Evolutionary conservation across 2,329 filamentous ascomycete genomes (phyloP).

Genomic region (Akanthomyces muscarius): DNA sequence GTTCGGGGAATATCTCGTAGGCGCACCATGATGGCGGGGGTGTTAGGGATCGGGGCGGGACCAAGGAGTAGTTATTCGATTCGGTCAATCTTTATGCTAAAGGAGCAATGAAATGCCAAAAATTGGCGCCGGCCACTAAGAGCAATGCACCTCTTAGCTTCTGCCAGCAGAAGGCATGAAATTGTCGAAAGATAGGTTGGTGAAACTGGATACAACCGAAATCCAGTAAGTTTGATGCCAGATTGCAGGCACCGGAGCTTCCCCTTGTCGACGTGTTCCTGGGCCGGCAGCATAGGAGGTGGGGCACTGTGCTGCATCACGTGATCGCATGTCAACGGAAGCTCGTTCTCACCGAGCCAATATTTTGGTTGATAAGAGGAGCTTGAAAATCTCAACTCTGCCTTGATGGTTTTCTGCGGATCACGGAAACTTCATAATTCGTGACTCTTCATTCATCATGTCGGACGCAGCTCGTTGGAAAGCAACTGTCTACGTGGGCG

Average conservation of each 20-base stretch:
- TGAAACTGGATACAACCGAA: constrained; percentile 13
- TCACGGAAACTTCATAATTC: background rate
- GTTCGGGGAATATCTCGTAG: constrained; percentile 95
- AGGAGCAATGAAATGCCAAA: constrained; percentile 21
- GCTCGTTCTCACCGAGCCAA: background rate
- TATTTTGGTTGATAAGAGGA: background rate
- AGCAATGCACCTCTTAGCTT: constrained; percentile 25
- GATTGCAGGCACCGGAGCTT: constrained; percentile 40
- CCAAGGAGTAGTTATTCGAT: constrained; percentile 19
- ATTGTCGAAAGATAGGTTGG: constrained; percentile 19
- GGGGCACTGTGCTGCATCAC: constrained; percentile 22
- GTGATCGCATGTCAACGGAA: constrained; percentile 22
- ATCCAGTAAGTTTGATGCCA: constrained; percentile 38
- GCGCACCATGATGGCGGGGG: constrained; percentile 71
- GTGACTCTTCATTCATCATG: constrained; percentile 59
- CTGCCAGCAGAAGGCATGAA: constrained; percentile 30
- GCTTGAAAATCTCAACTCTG: background rate
- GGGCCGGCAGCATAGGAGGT: constrained; percentile 2
- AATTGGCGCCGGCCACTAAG: constrained; percentile 21
- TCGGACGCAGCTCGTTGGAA: constrained; percentile 81
- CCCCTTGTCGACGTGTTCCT: constrained; percentile 19
- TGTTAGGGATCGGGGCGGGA: constrained; percentile 24
- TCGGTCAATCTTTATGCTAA: constrained; percentile 19
- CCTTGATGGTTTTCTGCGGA: background rate
- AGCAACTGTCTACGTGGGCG: constrained; percentile 87